Evolutionary conservation across 2,329 filamentous ascomycete genomes (phyloP), one percentile per base, ranked within the genome.

Genomic region (Helotiales sp.): DNA sequence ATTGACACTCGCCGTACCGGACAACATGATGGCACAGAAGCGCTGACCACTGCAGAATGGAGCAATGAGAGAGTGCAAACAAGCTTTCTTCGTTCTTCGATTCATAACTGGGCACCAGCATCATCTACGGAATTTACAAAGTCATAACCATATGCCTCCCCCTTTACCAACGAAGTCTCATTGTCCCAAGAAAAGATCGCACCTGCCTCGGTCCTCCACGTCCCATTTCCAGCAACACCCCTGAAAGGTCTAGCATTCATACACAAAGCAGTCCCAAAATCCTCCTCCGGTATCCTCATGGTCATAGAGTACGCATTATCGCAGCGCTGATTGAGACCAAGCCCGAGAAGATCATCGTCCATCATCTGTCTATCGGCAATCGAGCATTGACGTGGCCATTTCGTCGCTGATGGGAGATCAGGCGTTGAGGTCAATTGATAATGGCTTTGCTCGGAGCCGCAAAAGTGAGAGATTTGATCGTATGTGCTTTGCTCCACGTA

Each of bases 341-440:
- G 51, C 2, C 56, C 56, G 30, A 54, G 56, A 30, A 58, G 56
- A 24, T 44, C 29, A 3, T 54, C 19, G 8, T 54, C 27, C 15
- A 58, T 54, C 12, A 38, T 34, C 4, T 5, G 19, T 8, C 49
- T 46, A 22, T n/a, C 31, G 7, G 56, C 51, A 7, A 58, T 22
- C 9, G 51, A 47, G 19, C 17, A 17, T 4, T 12, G 17, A 27
- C 47, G 24, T 51, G 51, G 56, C 56, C 56, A 58, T 54, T 19
- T 46, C 17, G 19, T 47, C n/a, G 56, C 46, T 29, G 22, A 50
- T 25, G 56, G 56, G 3, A 58, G 29, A 15, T 27, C 44, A 5
- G 44, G 15, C 13, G 36, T 36, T 19, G 46, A 54, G 5, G 30
- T 12, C 8, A 27, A 7, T 47, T 58, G 56, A 24, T 58, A 54